These are phyloP conservation scores for Tylopilus felleus DNA, from an alignment of 768 basidiomycete genomes.

Conservation along the genomic window DNA sequence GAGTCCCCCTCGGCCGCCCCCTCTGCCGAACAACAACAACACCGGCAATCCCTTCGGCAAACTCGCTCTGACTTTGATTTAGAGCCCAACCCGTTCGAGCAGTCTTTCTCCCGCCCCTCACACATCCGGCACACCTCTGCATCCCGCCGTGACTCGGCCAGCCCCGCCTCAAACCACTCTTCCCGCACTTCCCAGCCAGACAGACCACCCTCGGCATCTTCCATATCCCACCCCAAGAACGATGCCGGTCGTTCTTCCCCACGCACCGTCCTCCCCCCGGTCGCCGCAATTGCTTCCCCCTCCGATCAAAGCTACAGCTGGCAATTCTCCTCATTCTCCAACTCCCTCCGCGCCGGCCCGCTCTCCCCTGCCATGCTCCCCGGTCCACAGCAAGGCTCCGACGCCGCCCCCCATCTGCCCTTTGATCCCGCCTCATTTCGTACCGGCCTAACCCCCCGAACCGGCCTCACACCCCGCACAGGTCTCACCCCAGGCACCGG, in stretches of 20 bases:
- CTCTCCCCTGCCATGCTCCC: conserved; percentile 96
- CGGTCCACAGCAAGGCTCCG: conserved; percentile 63
- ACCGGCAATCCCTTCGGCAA: conserved; percentile 35
- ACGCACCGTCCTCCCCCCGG: conserved; percentile 79
- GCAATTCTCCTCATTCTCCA: conserved; percentile 61
- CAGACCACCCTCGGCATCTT: conserved; percentile 33
- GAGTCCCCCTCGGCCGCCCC: conserved; percentile 37
- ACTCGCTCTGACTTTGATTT: conserved; percentile 67
- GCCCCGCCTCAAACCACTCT: conserved; percentile 34
- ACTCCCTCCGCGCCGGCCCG: conserved; percentile 88
- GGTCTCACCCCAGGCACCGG: conserved; percentile 76
- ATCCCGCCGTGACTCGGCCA: conserved; percentile 32
- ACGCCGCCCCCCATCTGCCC: conserved; percentile 33
- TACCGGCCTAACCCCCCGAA: conserved; percentile 83
- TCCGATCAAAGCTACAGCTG: conserved; percentile 50
- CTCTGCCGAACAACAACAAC: not conserved
- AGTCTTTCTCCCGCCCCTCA: conserved; percentile 74
- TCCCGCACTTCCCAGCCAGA: conserved; percentile 35
- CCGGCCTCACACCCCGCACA: conserved; percentile 82
- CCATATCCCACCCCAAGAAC: conserved; percentile 30
- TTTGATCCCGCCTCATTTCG: conserved; percentile 77
- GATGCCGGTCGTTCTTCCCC: conserved; percentile 36
- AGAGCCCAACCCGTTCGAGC: conserved; percentile 93
- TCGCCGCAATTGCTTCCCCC: conserved; percentile 69
- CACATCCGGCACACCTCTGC: conserved; percentile 46